Percentiles rank a stretch among this genome's conserved stretches.
Evolutionary conservation across 2,329 filamentous ascomycete species (phyloP).

Genomic region (Hypoxylon sp.): DNA sequence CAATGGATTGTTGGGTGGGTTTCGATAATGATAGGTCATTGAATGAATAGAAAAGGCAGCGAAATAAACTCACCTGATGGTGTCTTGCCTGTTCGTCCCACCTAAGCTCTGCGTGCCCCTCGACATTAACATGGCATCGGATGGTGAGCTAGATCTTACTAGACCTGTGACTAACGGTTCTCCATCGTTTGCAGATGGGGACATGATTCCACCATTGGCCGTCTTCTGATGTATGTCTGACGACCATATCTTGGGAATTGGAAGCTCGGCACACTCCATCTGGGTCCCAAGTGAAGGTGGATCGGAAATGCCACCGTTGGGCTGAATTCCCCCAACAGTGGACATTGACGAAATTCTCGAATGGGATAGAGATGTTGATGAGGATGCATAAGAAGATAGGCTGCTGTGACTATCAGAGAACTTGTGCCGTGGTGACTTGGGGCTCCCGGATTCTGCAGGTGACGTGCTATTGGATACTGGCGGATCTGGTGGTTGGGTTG

Average conservation of each 20-base stretch:
- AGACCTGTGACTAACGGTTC: slow-evolving; percentile 32
- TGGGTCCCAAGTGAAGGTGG: slow-evolving; percentile 57
- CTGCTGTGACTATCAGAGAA: slow-evolving; percentile 69
- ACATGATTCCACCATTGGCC: slow-evolving; percentile 39
- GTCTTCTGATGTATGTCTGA: slow-evolving; percentile 23
- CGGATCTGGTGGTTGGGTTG: slow-evolving; percentile 46
- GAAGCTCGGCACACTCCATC: slow-evolving; percentile 24
- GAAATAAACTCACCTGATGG: slow-evolving; percentile 45
- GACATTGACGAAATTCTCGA: slow-evolving; percentile 70
- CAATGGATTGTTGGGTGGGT: slow-evolving; percentile 3
- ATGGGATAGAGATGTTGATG: slow-evolving; percentile 63
- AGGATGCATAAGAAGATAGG: slow-evolving; percentile 65
- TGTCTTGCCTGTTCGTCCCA: slow-evolving; percentile 42
- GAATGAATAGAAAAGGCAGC: slow-evolving; percentile 20
- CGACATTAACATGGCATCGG: slow-evolving; percentile 54
- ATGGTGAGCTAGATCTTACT: slow-evolving; percentile 50
- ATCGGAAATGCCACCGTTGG: slow-evolving; percentile 56
- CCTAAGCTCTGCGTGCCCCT: slow-evolving; percentile 43
- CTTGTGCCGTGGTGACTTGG: slow-evolving; percentile 59
- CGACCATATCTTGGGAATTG: slow-evolving; percentile 21
- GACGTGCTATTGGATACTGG: slow-evolving; percentile 50
- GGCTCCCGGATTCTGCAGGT: slow-evolving; percentile 50
- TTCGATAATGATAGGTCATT: slow-evolving; percentile 8
- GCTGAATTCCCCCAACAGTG: slow-evolving; percentile 62
- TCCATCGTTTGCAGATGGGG: slow-evolving; percentile 34